Percentiles rank a stretch among this genome's conserved stretches.
phyloP scores from a whole-genome alignment of 1,284 basidiomycete genomes.

The Marasmius fiardii region DNA sequence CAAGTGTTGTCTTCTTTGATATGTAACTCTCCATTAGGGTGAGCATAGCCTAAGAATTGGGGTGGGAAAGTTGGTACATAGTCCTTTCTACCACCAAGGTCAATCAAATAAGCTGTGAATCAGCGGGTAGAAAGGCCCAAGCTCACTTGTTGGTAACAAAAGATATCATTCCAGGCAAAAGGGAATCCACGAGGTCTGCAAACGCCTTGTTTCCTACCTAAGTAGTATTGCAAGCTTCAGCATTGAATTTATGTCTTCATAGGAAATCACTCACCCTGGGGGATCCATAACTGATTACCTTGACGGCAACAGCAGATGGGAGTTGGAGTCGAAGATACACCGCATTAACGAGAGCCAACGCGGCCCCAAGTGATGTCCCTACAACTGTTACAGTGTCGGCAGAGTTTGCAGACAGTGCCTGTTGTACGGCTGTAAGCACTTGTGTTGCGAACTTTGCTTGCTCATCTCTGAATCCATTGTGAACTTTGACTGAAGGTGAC shows the following conservation, averaged over 20 bases:
- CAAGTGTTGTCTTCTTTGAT: conserved; percentile 31
- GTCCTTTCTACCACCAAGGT: conserved; percentile 15
- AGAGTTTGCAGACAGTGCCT: conserved; percentile 30
- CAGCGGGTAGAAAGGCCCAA: neutral
- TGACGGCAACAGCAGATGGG: conserved; percentile 26
- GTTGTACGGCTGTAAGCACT: conserved; percentile 41
- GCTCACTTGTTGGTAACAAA: conserved; percentile 20
- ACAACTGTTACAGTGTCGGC: conserved; percentile 39
- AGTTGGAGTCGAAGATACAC: conserved; percentile 35
- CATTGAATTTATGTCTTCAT: no score
- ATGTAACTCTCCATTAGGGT: conserved; percentile 40
- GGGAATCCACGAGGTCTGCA: conserved; percentile 18
- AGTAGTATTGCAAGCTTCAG: neutral
- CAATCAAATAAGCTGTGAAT: neutral
- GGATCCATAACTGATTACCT: conserved; percentile 31
- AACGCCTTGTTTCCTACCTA: conserved; percentile 14
- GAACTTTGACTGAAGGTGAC: conserved; percentile 41
- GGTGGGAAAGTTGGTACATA: conserved; percentile 26
- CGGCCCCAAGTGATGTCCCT: conserved; percentile 47
- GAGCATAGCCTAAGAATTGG: conserved; percentile 32
- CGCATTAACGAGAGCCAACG: conserved; percentile 36
- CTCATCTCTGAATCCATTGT: conserved; percentile 47
- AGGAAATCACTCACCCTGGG: conserved; percentile 33
- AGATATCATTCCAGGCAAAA: conserved; percentile 18
- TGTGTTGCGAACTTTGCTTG: conserved; percentile 45